Evolutionary conservation across 1,284 basidiomycete species (phyloP).

Genomic region (Tranzscheliella williamsii): DNA sequence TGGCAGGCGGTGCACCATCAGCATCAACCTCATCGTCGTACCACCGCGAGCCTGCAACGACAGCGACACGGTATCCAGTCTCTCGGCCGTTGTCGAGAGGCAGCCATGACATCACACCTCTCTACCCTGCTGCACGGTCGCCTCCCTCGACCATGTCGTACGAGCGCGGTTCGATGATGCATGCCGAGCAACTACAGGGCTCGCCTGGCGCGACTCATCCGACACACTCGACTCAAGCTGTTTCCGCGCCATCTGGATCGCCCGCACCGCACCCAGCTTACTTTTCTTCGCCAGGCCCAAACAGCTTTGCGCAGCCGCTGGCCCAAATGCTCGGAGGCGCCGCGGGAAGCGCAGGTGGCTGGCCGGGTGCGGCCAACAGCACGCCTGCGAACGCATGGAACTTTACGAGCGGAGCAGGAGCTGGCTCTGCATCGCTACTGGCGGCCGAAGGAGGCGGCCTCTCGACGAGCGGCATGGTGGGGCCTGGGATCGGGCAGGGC

Average conservation of each 20-base stretch:
- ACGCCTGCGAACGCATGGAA: not conserved
- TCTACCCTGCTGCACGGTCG: no score
- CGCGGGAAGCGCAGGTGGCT: no score
- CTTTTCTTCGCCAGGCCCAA: conserved; percentile 7
- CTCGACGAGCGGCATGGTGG: not conserved
- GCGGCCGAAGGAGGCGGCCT: not conserved
- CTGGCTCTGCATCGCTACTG: not conserved
- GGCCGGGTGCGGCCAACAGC: no score
- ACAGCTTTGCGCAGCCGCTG: not conserved
- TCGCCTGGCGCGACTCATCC: not conserved
- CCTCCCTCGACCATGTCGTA: conserved; percentile 9
- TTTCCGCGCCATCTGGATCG: not conserved
- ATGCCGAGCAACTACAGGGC: no score
- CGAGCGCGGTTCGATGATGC: conserved; percentile 26
- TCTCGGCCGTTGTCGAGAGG: no score
- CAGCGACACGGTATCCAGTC: no score
- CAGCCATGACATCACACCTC: no score
- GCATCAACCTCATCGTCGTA: no score
- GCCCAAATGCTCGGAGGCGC: no score
- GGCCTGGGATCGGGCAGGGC: not conserved
- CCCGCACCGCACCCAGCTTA: conserved; percentile 27
- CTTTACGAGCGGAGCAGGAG: not conserved
- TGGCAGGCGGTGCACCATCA: no score
- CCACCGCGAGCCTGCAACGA: no score
- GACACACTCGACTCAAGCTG: not conserved